phyloP scores from a whole-genome alignment of 2,329 filamentous ascomycete genomes.

The Pyrenophora teres region DNA sequence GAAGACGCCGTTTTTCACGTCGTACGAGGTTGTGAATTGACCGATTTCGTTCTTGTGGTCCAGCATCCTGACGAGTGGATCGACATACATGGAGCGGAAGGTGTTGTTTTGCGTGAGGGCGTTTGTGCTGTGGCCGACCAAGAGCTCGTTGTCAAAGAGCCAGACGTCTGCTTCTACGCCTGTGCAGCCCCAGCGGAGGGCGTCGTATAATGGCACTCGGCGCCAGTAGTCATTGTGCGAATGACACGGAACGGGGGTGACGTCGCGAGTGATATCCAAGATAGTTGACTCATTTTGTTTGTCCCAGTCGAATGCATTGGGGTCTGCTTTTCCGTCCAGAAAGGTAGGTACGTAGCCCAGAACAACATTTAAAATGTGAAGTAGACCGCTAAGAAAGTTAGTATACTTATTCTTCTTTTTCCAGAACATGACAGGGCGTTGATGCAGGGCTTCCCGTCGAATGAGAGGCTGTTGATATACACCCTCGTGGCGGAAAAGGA shows the following conservation, averaged over 20 bases:
- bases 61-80: constrained; percentile 57
- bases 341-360: constrained; percentile 45
- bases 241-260: constrained; percentile 58
- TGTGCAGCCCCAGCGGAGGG: constrained; percentile 59
- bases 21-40: constrained; percentile 36
- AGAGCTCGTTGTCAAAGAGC: constrained; percentile 59
- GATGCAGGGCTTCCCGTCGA: not conserved
- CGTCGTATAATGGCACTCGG: constrained; percentile 59
- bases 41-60: constrained; percentile 54
- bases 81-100: constrained; percentile 58
- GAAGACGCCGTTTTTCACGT: constrained; percentile 55
- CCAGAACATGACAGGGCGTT: constrained; percentile 2
- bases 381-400: constrained; percentile 45
- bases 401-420: constrained; percentile 4
- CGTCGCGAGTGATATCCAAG: constrained; percentile 56
- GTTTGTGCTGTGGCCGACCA: constrained; percentile 58
- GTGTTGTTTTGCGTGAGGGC: constrained; percentile 55
- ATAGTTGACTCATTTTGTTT: constrained; percentile 46
- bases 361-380: constrained; percentile 50
- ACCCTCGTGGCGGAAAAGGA: constrained; percentile 10
- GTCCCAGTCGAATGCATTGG: constrained; percentile 49
- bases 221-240: constrained; percentile 67
- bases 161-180: constrained; percentile 64
- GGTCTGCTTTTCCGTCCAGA: constrained; percentile 42
- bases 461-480: constrained; percentile 9